A percentile compares a stretch with the other conserved stretches of the same genome.
Conservation (phyloP, 1,284 basidiomycete genomes). For the Ustilago tritici region DNA sequence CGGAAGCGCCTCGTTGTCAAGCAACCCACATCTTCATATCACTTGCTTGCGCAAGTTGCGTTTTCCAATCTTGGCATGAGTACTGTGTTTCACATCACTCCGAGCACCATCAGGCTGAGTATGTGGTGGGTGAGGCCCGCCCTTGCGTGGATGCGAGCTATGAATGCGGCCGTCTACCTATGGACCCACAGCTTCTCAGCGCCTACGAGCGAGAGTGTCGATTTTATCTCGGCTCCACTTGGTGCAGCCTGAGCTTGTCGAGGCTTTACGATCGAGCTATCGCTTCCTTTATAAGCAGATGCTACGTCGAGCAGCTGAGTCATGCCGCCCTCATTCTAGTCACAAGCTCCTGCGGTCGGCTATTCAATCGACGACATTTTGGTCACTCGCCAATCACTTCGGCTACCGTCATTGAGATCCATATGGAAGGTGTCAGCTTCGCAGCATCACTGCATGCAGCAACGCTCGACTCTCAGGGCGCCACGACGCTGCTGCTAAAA, state of each 20-base stretch:
- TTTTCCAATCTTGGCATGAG: too few relatives aligned
- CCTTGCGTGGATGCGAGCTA: too few relatives aligned
- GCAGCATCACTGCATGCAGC: conserved; percentile 28
- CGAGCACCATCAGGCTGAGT: too few relatives aligned
- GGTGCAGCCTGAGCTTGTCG: neutral
- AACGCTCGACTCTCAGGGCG: neutral
- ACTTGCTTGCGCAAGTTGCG: too few relatives aligned
- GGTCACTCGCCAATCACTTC: neutral
- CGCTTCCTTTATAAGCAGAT: neutral
- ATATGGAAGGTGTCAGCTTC: conserved; percentile 33
- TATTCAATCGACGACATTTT: neutral
- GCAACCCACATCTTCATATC: too few relatives aligned
- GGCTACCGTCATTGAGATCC: neutral
- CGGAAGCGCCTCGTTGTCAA: too few relatives aligned
- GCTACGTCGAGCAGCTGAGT: neutral
- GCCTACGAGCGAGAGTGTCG: neutral
- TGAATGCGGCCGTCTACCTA: too few relatives aligned
- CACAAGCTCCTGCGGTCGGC: neutral
- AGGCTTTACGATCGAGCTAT: neutral
- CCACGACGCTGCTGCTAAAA: neutral
- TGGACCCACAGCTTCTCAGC: too few relatives aligned
- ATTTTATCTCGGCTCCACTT: conserved; percentile 9
- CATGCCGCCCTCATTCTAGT: neutral
- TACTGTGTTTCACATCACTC: too few relatives aligned
- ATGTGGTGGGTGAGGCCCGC: too few relatives aligned